Evolutionary conservation across 805 yeast species (phyloP), one percentile per base, ranked within the genome.

Genomic region (Ogataea salicorniae): DNA sequence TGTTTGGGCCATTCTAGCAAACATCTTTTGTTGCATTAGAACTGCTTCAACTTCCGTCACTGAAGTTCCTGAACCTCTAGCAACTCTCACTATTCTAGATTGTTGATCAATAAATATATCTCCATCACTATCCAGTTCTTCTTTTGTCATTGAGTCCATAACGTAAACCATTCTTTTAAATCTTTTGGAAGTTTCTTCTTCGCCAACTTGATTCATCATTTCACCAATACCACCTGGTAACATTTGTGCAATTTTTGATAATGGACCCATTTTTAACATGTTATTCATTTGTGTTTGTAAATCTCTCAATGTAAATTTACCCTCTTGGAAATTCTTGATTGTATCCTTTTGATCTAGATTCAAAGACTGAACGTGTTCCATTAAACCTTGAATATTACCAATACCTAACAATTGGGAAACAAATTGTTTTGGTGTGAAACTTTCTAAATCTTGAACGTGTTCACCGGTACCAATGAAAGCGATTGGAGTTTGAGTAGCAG

Each of bases 391-490:
- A 49, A 92, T 80, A 67, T 92, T 98, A 49, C 98, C 98, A 60
- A 94, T 91, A 5, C 99, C 99, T 48, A 92, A 74, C 48, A 92
- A 73, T 67, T 90, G 90, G n/a, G 96, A 87, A 38, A 92, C 80
- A 66, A 94, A 92, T 48, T 90, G 83, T 54, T 82, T 79, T 23
- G 98, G 97, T 22, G 94, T 84, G 65, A 92, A 92, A 42, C 86
- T 80, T 67, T 94, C 99, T 50, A 92, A 77, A 64, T 92, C 98
- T 47, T 85, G 87, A 35, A 91, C 86, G 62, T 94, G 99, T 67
- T 92, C 99, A 63, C 99, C 99, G 3, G 98, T 92, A 79, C 99
- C 99, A 50, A 92, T 94, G 62, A 92, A 92, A 8, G 87, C 87
- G 56, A 92, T 85, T 7, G 99, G 99, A 0, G 98, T 94, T 46